Conservation (phyloP, 2,329 filamentous ascomycete species). For the Penicillium sp. region DNA sequence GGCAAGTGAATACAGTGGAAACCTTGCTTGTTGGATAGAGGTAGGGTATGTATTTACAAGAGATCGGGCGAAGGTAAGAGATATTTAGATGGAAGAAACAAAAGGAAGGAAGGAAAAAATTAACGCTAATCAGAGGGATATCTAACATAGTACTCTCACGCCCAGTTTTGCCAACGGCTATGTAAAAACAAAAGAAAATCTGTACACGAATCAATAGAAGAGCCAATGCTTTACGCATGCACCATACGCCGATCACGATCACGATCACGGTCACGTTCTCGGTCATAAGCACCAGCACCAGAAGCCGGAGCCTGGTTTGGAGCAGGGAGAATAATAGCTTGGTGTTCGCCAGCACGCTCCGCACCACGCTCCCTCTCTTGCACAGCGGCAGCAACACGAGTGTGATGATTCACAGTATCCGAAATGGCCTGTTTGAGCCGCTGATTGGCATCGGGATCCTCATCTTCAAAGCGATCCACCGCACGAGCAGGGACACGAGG, state of each 20-base stretch:
- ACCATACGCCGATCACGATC: conserved; percentile 32
- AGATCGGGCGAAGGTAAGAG: not conserved
- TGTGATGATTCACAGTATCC: conserved; percentile 43
- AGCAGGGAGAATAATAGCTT: not conserved
- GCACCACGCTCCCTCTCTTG: conserved; percentile 30
- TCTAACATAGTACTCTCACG: conserved; percentile 9
- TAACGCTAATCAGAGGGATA: conserved; percentile 10
- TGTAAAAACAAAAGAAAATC: conserved; percentile 6
- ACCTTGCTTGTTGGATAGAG: not conserved
- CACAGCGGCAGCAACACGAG: conserved; percentile 34
- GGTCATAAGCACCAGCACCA: not conserved
- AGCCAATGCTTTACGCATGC: conserved; percentile 15
- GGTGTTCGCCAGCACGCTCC: conserved; percentile 18
- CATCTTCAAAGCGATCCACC: conserved; percentile 26
- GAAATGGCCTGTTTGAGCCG: conserved; percentile 44
- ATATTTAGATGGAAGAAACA: not conserved
- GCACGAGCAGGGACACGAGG: not conserved
- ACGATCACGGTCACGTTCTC: conserved; percentile 9
- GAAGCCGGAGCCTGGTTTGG: not conserved
- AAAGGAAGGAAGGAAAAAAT: not conserved
- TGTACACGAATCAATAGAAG: conserved; percentile 10
- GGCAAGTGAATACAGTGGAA: not conserved
- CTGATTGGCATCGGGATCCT: conserved; percentile 41
- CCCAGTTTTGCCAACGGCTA: conserved; percentile 15
- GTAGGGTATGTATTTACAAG: not conserved